A percentile compares a stretch with the other conserved stretches of the same genome.
These are phyloP conservation scores for Ceratorhiza oryzae-sativae DNA, from an alignment of 1,284 basidiomycete genomes.

Conservation along the genomic window DNA sequence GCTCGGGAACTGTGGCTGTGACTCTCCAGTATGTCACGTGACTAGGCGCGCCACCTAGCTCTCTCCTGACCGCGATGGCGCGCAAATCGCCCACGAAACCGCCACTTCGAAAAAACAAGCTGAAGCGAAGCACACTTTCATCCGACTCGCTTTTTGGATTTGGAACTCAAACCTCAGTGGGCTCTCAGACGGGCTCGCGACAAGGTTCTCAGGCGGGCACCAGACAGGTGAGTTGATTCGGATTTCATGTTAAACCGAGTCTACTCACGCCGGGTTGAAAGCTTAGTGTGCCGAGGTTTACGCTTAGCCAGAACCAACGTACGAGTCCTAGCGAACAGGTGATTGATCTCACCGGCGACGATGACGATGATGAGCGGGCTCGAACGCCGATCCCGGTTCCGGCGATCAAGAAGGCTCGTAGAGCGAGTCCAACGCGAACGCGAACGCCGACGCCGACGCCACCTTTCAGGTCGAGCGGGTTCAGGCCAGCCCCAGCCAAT, in stretches of 20 bases:
- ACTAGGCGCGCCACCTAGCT: conserved; percentile 32
- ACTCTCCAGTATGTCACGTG: not conserved
- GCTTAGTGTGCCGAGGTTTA: conserved; percentile 34
- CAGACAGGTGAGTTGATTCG: conserved; percentile 14
- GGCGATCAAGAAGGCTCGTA: conserved; percentile 17
- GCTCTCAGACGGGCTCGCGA: not conserved
- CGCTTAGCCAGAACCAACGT: not conserved
- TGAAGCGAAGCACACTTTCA: conserved; percentile 31
- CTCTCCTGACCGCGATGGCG: conserved; percentile 5
- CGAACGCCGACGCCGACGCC: conserved; percentile 23
- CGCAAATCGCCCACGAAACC: conserved; percentile 29
- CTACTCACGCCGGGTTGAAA: not conserved
- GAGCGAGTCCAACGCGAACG: conserved; percentile 14
- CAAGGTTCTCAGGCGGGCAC: not conserved
- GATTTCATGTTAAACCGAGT: not conserved
- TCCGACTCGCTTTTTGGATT: conserved; percentile 24
- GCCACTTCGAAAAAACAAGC: conserved; percentile 1
- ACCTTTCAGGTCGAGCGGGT: not conserved
- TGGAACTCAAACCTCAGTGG: not conserved
- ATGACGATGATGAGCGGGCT: not conserved
- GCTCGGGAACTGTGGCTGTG: conserved; percentile 20
- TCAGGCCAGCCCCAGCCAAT: no score
- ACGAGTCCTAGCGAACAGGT: not conserved
- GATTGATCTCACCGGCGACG: conserved; percentile 30
- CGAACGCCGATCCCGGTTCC: conserved; percentile 22